Percentiles rank a stretch among this genome's conserved stretches.
Evolutionary conservation across 345 rosid genomes (phyloP).

Genomic region (Microthlaspi erraticum): DNA sequence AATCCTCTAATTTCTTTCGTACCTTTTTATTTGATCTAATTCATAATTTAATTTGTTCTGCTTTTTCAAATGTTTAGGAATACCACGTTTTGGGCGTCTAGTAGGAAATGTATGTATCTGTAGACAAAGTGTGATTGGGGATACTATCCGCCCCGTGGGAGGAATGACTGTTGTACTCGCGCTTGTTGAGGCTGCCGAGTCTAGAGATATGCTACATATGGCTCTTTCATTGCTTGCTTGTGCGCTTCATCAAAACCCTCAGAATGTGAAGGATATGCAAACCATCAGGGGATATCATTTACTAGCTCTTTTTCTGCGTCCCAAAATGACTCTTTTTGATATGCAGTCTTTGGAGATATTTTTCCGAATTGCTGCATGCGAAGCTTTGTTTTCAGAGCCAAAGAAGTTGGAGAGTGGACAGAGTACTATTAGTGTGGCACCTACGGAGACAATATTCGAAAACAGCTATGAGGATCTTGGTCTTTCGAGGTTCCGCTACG

Average conservation of each 20-base stretch:
- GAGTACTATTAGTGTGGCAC: slow-evolving; percentile 47
- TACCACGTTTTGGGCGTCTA: slow-evolving; percentile 97
- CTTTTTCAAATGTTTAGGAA: slow-evolving; percentile 58
- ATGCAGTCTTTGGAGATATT: slow-evolving; percentile 96
- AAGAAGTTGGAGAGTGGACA: slow-evolving; percentile 63
- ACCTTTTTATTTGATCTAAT: slow-evolving; percentile 20
- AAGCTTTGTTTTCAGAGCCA: slow-evolving; percentile 98
- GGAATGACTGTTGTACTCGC: slow-evolving; percentile 89
- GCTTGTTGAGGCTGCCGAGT: slow-evolving; percentile 93
- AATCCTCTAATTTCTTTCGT: slow-evolving; percentile 6
- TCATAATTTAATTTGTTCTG: slow-evolving; percentile 23
- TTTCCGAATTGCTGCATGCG: slow-evolving; percentile 98
- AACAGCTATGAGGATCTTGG: slow-evolving; percentile 79
- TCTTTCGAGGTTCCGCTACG: slow-evolving; percentile 81
- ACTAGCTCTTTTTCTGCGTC: slow-evolving; percentile 90
- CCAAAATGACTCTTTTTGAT: slow-evolving; percentile 85
- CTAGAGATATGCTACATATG: slow-evolving; percentile 97
- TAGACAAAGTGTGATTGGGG: slow-evolving; percentile 90
- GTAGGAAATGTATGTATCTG: slow-evolving; percentile 83
- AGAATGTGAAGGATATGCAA: slow-evolving; percentile 96
- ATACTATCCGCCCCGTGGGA: slow-evolving; percentile 85
- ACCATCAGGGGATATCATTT: slow-evolving; percentile 96
- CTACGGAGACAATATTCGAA: slow-evolving; percentile 62
- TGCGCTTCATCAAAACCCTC: slow-evolving; percentile 97
- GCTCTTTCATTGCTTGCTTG: slow-evolving; percentile 86